Base-by-base conservation (phyloP, 345 rosid species). In the Salix viminalis region DNA sequence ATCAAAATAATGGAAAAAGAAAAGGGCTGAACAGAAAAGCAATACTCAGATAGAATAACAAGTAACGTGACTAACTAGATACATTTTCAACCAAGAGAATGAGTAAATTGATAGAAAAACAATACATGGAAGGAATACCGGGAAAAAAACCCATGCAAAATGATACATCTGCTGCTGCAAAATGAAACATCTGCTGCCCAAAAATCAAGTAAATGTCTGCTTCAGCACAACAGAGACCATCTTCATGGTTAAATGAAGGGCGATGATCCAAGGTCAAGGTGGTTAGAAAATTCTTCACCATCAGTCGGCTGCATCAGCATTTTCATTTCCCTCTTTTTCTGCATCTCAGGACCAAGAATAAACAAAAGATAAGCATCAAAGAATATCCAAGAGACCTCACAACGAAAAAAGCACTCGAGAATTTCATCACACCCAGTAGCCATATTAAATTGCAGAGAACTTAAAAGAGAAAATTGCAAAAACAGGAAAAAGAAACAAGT, bases 61-160 rank as follows among this genome's bases (percentile, higher is more conserved):
- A 44, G 34, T 28, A 67, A 11, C 44, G 69, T 36, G 56, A 79
- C 50, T 61, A 37, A 67, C 26, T 71, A 28, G 68, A 62, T 75
- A 75, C 74, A 84, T 60, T 7, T 67, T 39, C 58, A 64, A 65
- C 56, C 32, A 72, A 18, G 24, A 18, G 34, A 48, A n/a, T 28
- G 68, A 56, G 78, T 64, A 32, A 37, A 52, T 28, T 74, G 69
- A 74, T 80, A 75, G 72, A 75, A 61, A 48, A 73, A 54, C 10
- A 50, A 74, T 77, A 46, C 68, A 75, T 60, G 58, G 62, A 73
- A 66, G 23, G 32, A 21, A 24, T 9, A 54, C 23, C 60, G 70
- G 37, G 37, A 73, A 82, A 80, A 66, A 52, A 64, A 42, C 54
- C 68, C 46, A 41, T 21, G 36, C 72, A 75, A 68, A 1, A 6